phyloP scores from a whole-genome alignment of 305 asterid genomes.

The Euphrasia arctica region DNA sequence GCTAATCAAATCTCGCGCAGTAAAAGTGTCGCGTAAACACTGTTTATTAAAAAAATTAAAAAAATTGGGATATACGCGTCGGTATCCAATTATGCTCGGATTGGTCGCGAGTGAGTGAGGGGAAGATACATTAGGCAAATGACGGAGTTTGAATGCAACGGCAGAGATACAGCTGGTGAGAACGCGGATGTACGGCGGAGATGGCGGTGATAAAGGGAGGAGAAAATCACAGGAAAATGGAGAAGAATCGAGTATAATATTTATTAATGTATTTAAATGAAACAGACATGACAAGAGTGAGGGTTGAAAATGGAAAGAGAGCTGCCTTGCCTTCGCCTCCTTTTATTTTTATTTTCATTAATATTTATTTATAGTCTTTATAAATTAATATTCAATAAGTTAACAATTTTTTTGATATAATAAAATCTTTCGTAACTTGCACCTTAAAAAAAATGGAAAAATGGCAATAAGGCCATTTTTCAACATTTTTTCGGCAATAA shows the following conservation, averaged over 20 bases:
- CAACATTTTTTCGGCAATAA: too few relatives aligned
- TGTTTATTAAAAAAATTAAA: background rate
- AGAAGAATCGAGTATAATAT: background rate
- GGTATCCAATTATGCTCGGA: conserved; percentile 7
- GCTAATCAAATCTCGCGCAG: conserved; percentile 21
- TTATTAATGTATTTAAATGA: background rate
- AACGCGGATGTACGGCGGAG: conserved; percentile 26
- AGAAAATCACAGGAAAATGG: conserved; percentile 15
- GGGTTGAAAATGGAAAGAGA: background rate
- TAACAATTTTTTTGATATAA: too few relatives aligned
- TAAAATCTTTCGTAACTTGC: too few relatives aligned
- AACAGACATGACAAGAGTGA: background rate
- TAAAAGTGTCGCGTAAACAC: background rate
- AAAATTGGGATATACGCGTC: conserved; percentile 5
- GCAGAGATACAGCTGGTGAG: conserved; percentile 24
- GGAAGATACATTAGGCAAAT: background rate
- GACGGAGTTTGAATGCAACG: background rate
- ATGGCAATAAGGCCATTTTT: too few relatives aligned
- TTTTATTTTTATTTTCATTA: too few relatives aligned
- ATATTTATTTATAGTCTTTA: too few relatives aligned
- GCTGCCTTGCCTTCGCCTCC: background rate
- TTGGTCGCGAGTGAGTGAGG: background rate
- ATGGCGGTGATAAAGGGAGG: conserved; percentile 22
- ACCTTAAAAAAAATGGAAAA: too few relatives aligned
- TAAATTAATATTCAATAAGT: too few relatives aligned